Conservation (phyloP, 352 stramenopile species). For the Phytophthora ohioensis region DNA sequence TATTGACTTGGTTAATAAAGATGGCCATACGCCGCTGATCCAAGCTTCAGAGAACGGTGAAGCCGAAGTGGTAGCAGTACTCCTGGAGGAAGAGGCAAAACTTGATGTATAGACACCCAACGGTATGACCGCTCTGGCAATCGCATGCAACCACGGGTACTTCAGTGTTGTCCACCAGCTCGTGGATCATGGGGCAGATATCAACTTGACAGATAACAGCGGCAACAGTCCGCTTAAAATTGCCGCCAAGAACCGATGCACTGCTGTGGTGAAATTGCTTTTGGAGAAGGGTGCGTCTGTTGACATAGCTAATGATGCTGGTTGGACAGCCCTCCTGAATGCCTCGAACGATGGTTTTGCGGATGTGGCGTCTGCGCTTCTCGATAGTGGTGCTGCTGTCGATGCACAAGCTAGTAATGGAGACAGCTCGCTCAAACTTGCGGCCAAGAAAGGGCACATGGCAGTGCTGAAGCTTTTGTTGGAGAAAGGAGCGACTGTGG, state of each 20-base stretch:
- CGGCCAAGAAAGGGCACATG: neutral
- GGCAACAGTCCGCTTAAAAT: neutral
- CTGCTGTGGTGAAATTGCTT: neutral
- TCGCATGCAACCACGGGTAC: neutral
- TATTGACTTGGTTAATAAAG: too few species aligned
- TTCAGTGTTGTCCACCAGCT: neutral
- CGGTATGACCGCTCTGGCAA: neutral
- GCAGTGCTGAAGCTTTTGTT: neutral
- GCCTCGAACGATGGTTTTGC: neutral
- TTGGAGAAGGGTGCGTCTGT: neutral
- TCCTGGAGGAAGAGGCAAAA: neutral
- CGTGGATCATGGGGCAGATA: neutral
- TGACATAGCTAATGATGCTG: neutral
- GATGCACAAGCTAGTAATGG: neutral
- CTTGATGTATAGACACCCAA: neutral
- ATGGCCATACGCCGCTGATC: too few species aligned
- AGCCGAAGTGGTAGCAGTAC: neutral
- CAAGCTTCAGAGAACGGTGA: neutral
- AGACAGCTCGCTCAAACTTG: neutral
- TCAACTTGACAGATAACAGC: neutral
- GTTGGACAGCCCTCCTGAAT: neutral
- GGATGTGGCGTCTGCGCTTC: neutral
- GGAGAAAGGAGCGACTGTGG: neutral
- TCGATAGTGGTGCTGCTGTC: neutral
- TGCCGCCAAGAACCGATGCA: neutral